Evolutionary conservation across 1,284 basidiomycete genomes (phyloP), one percentile per base, ranked within the genome.

Genomic region (Exobasidium rhododendri): DNA sequence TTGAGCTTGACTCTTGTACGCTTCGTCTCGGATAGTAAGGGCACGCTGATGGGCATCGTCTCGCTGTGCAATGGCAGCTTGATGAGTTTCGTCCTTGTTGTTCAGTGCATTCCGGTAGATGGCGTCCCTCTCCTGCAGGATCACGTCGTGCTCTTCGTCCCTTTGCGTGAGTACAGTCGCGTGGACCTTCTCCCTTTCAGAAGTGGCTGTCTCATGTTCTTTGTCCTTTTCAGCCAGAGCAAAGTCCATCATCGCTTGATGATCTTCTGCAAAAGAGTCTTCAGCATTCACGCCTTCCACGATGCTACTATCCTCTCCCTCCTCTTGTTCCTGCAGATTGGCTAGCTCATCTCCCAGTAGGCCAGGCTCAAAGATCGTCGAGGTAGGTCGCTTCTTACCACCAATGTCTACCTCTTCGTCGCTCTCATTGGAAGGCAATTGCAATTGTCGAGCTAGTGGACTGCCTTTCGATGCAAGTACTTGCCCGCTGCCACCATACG

Each of bases 301-400:
- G 7, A 7, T 7, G 7, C 7, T 40, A 40, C 35, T 26, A 43
- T 46, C 29, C 13, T n/a, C 28, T 13, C 26, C n/a, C 10, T 56
- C 55, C 40, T 35, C 26, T 22, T 22, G 29, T 17, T 57, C 30
- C 24, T 40, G 52, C 7, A 64, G 45, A 20, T 29, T 56, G 20
- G 20, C 35, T 17, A 74, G 65, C 56, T 74, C 72, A 55, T 65
- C 67, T 35, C 72, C 72, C 1, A 74, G 62, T 4, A 67, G 68
- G 53, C 63, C 67, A 10, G 67, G 67, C 46, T 68, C 66, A 46
- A 59, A 67, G 45, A 66, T 61, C 29, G 56, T 56, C 44, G 71
- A 74, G 13, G 58, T 56, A 14, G 67, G 57, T 44, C 71, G 56
- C 14, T 56, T 60, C 3, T 61, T 61, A 29, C 64, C 61, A 45